Evolutionary conservation across 495 filamentous ascomycete genomes (phyloP).

Genomic region (Beverwykella pulmonaria): DNA sequence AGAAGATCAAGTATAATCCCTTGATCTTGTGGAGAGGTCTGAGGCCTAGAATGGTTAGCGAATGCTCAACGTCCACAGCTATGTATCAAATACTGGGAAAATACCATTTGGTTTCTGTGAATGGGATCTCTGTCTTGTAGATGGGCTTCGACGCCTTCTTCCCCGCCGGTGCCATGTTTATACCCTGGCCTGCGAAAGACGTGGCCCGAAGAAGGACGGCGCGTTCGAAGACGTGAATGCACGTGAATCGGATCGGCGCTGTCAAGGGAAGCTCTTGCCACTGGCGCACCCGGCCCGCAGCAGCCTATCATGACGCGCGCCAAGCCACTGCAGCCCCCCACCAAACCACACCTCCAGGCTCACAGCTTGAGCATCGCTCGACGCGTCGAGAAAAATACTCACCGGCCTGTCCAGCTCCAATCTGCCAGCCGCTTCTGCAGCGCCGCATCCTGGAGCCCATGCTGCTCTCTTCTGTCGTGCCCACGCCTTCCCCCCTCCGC

Average conservation of each 20-base stretch:
- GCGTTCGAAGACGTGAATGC: neutral
- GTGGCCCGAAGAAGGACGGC: neutral
- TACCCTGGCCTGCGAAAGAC: neutral
- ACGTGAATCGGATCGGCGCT: neutral
- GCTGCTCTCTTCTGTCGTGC: conserved; percentile 6
- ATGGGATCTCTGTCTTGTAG: conserved; percentile 46
- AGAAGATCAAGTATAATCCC: conserved; percentile 42
- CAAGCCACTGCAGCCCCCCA: neutral
- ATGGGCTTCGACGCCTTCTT: conserved; percentile 39
- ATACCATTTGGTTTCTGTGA: conserved; percentile 42
- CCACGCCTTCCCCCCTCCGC: neutral
- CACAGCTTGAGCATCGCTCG: neutral
- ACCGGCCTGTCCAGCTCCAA: neutral
- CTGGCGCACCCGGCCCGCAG: neutral
- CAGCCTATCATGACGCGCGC: neutral
- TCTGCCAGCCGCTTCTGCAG: conserved; percentile 10
- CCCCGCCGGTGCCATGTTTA: neutral
- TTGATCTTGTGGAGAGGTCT: conserved; percentile 32
- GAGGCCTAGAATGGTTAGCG: conserved; percentile 34
- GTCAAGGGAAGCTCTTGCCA: too few species aligned
- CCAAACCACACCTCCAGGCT: neutral
- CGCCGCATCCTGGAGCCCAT: conserved; percentile 16
- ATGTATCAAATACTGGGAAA: neutral
- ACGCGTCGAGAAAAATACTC: neutral
- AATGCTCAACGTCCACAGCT: too few species aligned